Base-by-base conservation (phyloP, 2,329 filamentous ascomycete species). In the Fusarium solani-melongenae region DNA sequence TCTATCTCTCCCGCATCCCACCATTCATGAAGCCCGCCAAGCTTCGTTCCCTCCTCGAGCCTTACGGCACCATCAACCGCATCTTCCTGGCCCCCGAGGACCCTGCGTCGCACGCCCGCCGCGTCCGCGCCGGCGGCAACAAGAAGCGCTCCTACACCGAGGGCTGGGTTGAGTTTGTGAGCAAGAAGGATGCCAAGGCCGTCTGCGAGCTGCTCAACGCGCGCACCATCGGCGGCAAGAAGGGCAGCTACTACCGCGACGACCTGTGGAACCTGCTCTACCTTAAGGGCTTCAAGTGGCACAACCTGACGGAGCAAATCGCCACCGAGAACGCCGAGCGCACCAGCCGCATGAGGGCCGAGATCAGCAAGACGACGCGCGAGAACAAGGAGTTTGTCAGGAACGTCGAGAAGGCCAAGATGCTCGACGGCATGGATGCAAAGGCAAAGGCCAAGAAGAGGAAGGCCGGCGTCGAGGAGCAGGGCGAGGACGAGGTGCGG, bases 21-120 rank as follows among this genome's bases (percentile, higher is more conserved):
- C 94, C 94, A 0, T 97, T 95, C 82, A 96, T 97, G 93, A 95
- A 95, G 78, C 93, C 94, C 8, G 85, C 87, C 60, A 95, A 95
- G 79, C 86, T 96, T 44, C 91, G 93, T 73, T 91, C 92, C 20
- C 90, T 95, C 15, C 89, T 96, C 62, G 88, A 91, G 70, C 92
- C 92, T 11, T 94, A 94, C 82, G 94, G 94, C 69, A 86, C 87
- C 41, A 90, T 96, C 78, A 93, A 93, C 78, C 92, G 93, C 76
- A 91, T 95, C 65, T 96, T 95, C 84, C 88, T 96, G 20, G 91
- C 93, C 0, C 93, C 93, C 14, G 93, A 96, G 82, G 91, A 94
- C 78, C 88, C 91, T 0, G 82, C 88, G 5, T 87, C 88, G 7
- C 92, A 94, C 76, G 85, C 89, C 9, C 88, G 90, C 29, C 91